Evolutionary conservation across 768 basidiomycete species (phyloP).

Genomic region (Suillus lakei): DNA sequence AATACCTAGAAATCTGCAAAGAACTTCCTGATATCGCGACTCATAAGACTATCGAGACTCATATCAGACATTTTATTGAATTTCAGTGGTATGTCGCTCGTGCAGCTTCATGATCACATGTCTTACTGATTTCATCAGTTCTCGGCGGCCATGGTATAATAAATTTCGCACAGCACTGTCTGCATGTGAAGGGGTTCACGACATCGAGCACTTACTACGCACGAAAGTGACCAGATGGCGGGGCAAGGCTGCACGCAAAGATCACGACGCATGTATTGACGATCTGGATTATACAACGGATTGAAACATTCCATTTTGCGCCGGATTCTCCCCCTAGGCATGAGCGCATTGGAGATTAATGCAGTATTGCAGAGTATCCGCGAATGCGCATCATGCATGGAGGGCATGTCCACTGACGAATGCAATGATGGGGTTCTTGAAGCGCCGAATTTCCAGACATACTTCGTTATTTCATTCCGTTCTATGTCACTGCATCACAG

Average conservation of each 20-base stretch:
- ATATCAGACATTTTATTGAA: conserved; percentile 70
- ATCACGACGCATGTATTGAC: neutral
- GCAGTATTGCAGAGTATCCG: too few species aligned
- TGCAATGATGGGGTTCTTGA: too few species aligned
- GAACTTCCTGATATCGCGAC: conserved; percentile 54
- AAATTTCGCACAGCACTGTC: conserved; percentile 56
- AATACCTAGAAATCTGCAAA: conserved; percentile 69
- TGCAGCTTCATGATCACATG: neutral
- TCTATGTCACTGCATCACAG: too few species aligned
- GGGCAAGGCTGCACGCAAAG: conserved; percentile 33
- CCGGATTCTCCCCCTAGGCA: neutral
- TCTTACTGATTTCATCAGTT: conserved; percentile 34
- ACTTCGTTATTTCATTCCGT: too few species aligned
- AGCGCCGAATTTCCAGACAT: too few species aligned
- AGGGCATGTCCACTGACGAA: too few species aligned
- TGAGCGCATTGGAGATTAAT: neutral
- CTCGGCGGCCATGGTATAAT: conserved; percentile 57
- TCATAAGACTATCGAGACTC: conserved; percentile 57
- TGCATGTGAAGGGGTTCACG: conserved; percentile 47
- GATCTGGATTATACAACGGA: neutral
- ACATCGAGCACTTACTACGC: conserved; percentile 50
- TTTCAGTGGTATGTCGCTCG: conserved; percentile 60
- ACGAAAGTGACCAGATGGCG: conserved; percentile 55
- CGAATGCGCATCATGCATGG: too few species aligned
- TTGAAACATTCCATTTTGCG: neutral